Base-by-base conservation (phyloP, 805 yeast species). In the Candida montana region DNA sequence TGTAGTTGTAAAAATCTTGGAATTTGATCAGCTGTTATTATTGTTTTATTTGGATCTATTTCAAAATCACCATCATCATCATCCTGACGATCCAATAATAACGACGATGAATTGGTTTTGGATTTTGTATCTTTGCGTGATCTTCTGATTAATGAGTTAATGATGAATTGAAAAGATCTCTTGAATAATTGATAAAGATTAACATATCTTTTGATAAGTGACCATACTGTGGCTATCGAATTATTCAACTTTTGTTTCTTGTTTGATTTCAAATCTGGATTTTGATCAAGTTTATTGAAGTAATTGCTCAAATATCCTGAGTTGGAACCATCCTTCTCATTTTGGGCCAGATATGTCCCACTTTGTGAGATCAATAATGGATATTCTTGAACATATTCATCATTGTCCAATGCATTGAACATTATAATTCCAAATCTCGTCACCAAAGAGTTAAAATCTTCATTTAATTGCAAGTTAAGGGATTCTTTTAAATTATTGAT, bases 391-490 rank as follows among this genome's bases (percentile, higher is more conserved):
- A 80, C 71, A 56, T 81, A 83, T 47, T 83, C 78, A 24, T 80
- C 75, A 42, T 72, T 74, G 3, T 84, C 81, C 0, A 85, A 81
- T 39, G 82, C 78, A n/a, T 80, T 75, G 31, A 83, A 70, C 13
- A 84, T 77, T 35, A 83, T 65, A 42, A 76, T 65, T 0, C 87
- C 88, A 37, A 79, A 59, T 52, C 77, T 77, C 49, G 75, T 65
- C 40, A 79, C 60, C 0, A 80, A 75, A 1, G 83, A 71, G 54
- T 79, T 77, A 55, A 83, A 84, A 60, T 83, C 90, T 52, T 82
- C 88, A 26, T 68, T 55, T 42, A 73, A 37, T 21, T 62, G 66
- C 13, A 69, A 41, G 33, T 58, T 61, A 49, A 53, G 61, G 42
- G 54, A 75, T 40, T 59, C 71, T 63, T 48, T 69, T 44, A 48